phyloP scores from a whole-genome alignment of 495 filamentous ascomycete genomes.

The Neurospora terricola region DNA sequence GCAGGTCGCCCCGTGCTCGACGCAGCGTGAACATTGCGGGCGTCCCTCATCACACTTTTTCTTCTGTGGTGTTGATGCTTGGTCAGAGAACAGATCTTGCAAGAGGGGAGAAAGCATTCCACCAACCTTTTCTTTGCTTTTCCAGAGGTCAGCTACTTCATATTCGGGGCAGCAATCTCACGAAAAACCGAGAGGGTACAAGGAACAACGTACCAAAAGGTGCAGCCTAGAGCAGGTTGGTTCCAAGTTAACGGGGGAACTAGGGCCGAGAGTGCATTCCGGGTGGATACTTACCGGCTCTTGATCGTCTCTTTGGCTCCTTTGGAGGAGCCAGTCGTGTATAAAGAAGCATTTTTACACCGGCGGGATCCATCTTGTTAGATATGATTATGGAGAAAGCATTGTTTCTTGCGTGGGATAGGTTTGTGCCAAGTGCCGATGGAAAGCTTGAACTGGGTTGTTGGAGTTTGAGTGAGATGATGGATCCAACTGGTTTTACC shows the following conservation, averaged over 20 bases:
- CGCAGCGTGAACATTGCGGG: constrained; percentile 48
- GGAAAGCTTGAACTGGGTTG: neutral
- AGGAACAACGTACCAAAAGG: constrained; percentile 41
- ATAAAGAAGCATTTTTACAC: constrained; percentile 44
- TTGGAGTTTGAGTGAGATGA: neutral
- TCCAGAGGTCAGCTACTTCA: constrained; percentile 6
- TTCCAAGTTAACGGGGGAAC: constrained; percentile 5
- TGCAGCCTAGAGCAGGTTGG: constrained; percentile 36
- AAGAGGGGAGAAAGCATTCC: neutral
- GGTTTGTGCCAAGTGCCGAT: neutral
- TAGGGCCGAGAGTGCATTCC: neutral
- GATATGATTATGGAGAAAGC: neutral
- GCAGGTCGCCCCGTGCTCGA: constrained; percentile 42
- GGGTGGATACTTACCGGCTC: constrained; percentile 43
- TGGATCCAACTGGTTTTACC: neutral
- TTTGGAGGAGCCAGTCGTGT: constrained; percentile 48
- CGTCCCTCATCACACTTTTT: constrained; percentile 57
- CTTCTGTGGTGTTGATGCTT: constrained; percentile 31
- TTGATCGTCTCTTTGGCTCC: constrained; percentile 48
- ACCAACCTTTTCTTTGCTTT: constrained; percentile 29
- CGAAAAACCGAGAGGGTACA: neutral
- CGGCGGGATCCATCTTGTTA: neutral
- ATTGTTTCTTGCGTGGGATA: neutral
- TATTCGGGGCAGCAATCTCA: neutral
- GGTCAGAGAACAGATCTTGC: neutral